phyloP scores from a whole-genome alignment of 2,329 filamentous ascomycete genomes.

The Cordyceps militaris region DNA sequence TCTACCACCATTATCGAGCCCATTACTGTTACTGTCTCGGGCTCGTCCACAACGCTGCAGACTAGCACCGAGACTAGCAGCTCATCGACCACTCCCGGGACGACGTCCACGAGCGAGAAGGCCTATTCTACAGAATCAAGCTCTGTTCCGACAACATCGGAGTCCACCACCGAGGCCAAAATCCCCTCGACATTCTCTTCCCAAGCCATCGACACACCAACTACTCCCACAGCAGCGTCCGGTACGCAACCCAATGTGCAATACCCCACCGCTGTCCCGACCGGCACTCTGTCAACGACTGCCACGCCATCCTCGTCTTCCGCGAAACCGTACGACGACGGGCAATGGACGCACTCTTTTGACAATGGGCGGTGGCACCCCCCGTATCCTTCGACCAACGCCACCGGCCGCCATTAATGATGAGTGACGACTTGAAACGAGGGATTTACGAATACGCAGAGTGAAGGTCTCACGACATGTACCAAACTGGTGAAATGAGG shows the following conservation, averaged over 20 bases:
- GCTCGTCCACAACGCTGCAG: slow-evolving; percentile 20
- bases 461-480: slow-evolving; percentile 8
- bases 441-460: neutral
- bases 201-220: neutral
- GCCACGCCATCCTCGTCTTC: slow-evolving; percentile 12
- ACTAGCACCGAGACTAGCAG: slow-evolving; percentile 19
- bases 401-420: slow-evolving; percentile 19
- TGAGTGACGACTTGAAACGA: neutral
- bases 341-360: slow-evolving; percentile 24
- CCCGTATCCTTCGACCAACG: slow-evolving; percentile 38
- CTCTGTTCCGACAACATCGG: slow-evolving; percentile 9
- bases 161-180: slow-evolving; percentile 9
- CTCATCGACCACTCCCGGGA: neutral
- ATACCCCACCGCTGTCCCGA: neutral
- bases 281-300: neutral
- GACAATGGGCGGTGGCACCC: slow-evolving; percentile 42
- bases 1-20: slow-evolving; percentile 16
- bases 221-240: neutral
- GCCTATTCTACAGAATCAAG: neutral
- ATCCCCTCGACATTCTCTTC: neutral
- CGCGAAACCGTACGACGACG: slow-evolving; percentile 13
- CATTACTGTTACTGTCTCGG: slow-evolving; percentile 24
- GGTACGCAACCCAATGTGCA: neutral
- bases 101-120: neutral
- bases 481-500: neutral